These are phyloP conservation scores for Tolypocladium inflatum DNA, from an alignment of 2,329 filamentous ascomycete genomes.

Conservation along the genomic window DNA sequence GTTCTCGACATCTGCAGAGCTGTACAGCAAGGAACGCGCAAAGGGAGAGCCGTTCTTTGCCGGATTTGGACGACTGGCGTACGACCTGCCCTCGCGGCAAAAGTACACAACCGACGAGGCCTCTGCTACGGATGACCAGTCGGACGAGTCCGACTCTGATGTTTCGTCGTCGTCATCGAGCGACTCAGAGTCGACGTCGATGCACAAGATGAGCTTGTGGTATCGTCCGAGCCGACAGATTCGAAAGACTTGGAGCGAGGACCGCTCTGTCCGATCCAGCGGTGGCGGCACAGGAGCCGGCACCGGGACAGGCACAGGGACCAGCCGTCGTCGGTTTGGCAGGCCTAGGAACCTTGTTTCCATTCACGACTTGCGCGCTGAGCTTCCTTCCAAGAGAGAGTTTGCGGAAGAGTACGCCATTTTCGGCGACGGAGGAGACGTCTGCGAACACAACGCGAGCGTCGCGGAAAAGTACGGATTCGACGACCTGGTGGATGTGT, in stretches of 20 bases:
- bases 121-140: slow-evolving; percentile 42
- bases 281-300: slow-evolving; percentile 45
- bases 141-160: slow-evolving; percentile 38
- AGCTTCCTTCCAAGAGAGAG: slow-evolving; percentile 69
- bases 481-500: slow-evolving; percentile 67
- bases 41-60: slow-evolving; percentile 48
- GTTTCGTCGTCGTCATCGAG: slow-evolving; percentile 42
- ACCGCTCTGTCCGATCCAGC: slow-evolving; percentile 48
- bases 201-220: slow-evolving; percentile 49
- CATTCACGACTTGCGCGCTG: slow-evolving; percentile 58
- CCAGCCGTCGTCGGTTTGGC: slow-evolving; percentile 36
- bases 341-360: slow-evolving; percentile 61
- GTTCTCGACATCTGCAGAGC: slow-evolving; percentile 35
- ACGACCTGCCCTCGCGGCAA: slow-evolving; percentile 39
- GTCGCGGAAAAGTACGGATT: slow-evolving; percentile 65
- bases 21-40: slow-evolving; percentile 35
- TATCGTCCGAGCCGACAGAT: slow-evolving; percentile 43
- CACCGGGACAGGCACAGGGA: slow-evolving; percentile 41
- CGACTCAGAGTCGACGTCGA: slow-evolving; percentile 54
- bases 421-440: slow-evolving; percentile 70
- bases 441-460: slow-evolving; percentile 75
- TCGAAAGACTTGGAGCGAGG: slow-evolving; percentile 46
- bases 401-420: slow-evolving; percentile 75
- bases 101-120: slow-evolving; percentile 37
- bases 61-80: slow-evolving; percentile 44